phyloP scores from a whole-genome alignment of 257 asterid genomes.

The Capsicum chinense region DNA sequence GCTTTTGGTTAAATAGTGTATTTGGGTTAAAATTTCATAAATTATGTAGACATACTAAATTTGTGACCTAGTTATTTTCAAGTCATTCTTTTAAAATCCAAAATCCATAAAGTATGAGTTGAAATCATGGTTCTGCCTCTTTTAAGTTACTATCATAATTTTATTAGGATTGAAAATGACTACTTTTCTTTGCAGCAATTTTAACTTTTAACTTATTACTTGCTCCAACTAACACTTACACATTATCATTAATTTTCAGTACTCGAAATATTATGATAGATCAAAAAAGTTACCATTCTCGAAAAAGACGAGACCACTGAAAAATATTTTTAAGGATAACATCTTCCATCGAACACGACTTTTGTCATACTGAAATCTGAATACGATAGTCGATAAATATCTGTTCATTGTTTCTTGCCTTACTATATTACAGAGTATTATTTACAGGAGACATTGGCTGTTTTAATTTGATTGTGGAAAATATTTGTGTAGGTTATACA shows the following conservation, averaged over 20 bases:
- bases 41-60: not conserved
- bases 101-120: not conserved
- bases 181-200: not conserved
- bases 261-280: not conserved
- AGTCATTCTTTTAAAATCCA: not conserved
- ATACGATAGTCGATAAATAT: not conserved
- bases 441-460: not conserved
- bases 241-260: not conserved
- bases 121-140: not conserved
- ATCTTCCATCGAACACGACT: not conserved
- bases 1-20: not conserved
- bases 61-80: not conserved
- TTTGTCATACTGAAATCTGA: not conserved
- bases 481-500: slow-evolving; percentile 53
- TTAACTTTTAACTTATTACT: not conserved
- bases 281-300: not conserved
- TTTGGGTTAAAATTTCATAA: not conserved
- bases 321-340: not conserved
- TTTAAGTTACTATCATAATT: not conserved
- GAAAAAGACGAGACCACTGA: no score
- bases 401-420: not conserved
- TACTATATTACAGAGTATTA: not conserved
- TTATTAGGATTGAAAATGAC: not conserved
- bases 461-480: not conserved
- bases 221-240: not conserved